A percentile compares a stretch with the other conserved stretches of the same genome.
phyloP scores from a whole-genome alignment of 163 green algal species.

The Prototheca stagnorum region DNA sequence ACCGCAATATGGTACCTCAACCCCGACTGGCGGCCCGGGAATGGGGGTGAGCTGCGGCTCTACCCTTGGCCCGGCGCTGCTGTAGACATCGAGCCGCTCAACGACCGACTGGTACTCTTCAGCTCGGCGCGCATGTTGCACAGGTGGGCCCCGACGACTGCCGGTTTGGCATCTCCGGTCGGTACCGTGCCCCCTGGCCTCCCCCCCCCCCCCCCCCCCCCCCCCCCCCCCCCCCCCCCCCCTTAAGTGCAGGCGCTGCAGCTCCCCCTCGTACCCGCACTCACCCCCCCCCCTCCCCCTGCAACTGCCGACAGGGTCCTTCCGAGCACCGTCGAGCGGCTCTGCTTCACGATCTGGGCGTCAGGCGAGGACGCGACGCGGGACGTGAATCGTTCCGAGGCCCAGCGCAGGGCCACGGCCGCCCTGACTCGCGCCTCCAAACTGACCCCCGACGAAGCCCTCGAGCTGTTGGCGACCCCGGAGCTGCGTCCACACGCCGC shows the following conservation, averaged over 20 bases:
- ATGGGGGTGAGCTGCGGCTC: slow-evolving; percentile 53
- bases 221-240: neutral
- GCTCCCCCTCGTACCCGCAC: too few relatives aligned
- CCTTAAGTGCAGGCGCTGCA: neutral
- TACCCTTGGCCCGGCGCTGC: slow-evolving; percentile 47
- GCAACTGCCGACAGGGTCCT: neutral
- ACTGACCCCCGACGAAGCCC: too few relatives aligned
- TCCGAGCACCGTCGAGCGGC: neutral
- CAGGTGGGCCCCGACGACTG: slow-evolving; percentile 6
- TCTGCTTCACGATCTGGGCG: neutral
- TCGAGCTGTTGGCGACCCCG: too few relatives aligned
- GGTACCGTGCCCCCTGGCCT: neutral
- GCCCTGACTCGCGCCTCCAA: too few relatives aligned
- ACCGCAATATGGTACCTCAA: slow-evolving; percentile 70
- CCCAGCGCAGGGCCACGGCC: too few relatives aligned
- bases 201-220: neutral
- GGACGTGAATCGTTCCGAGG: too few relatives aligned
- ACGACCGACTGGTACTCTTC: slow-evolving; percentile 59
- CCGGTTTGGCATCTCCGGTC: neutral
- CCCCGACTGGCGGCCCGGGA: slow-evolving; percentile 24
- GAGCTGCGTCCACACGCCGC: too few relatives aligned
- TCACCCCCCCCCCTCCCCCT: neutral
- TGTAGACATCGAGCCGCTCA: slow-evolving; percentile 37
- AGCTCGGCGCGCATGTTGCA: slow-evolving; percentile 46
- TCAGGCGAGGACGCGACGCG: too few relatives aligned